phyloP scores from a whole-genome alignment of 257 asterid species.

The Coffea eugenioides region DNA sequence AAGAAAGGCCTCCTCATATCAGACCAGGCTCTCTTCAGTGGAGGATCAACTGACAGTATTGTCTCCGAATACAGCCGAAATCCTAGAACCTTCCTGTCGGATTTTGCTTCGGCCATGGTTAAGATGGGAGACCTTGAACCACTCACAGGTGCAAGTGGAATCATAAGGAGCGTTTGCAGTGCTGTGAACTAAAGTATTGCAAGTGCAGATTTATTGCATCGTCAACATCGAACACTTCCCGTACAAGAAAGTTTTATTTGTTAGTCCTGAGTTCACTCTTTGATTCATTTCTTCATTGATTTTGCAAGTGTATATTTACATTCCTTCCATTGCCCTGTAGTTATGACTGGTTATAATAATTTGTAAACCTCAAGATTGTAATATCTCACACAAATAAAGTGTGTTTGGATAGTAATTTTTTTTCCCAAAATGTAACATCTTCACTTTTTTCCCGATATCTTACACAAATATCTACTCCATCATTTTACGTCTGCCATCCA shows the following conservation, averaged over 20 bases:
- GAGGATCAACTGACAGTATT: slow-evolving; percentile 20
- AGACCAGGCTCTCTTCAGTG: slow-evolving; percentile 30
- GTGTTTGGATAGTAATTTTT: too few species aligned
- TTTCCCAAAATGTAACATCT: too few species aligned
- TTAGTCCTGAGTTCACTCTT: not conserved
- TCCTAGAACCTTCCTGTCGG: slow-evolving; percentile 1
- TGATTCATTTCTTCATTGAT: not conserved
- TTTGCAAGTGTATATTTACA: not conserved
- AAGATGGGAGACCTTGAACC: slow-evolving; percentile 35
- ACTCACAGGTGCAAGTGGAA: slow-evolving; percentile 26
- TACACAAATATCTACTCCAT: too few species aligned
- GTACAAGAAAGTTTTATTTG: too few species aligned
- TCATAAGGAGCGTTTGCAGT: slow-evolving; percentile 29
- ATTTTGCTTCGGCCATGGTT: slow-evolving; percentile 28
- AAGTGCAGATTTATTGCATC: not conserved
- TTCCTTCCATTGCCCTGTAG: not conserved
- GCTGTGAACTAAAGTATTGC: slow-evolving; percentile 10
- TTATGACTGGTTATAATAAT: not conserved
- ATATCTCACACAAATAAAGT: too few species aligned
- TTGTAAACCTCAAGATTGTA: not conserved
- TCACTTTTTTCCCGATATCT: too few species aligned
- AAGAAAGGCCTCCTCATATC: slow-evolving; percentile 29
- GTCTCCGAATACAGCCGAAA: slow-evolving; percentile 21
- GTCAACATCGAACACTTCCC: not conserved
- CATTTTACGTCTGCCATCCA: too few species aligned